Percentiles rank a stretch among this genome's conserved stretches.
Evolutionary conservation across 257 asterid species (phyloP).

Genomic region (Plantago ovata): DNA sequence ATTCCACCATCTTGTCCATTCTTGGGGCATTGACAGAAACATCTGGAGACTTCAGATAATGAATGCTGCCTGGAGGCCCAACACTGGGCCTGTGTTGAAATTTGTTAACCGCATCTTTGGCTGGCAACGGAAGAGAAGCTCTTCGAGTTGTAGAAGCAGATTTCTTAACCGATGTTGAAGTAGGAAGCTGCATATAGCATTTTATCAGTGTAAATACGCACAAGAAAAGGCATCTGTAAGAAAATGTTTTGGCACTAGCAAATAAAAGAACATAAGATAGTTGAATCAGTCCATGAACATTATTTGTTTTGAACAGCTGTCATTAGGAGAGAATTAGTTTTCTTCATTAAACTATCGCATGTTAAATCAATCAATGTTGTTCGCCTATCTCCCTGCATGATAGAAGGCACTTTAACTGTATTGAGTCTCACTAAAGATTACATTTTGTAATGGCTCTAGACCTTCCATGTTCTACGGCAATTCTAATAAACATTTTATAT

Average conservation of each 20-base stretch:
- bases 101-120: constrained; percentile 35
- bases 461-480: too few relatives aligned
- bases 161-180: constrained; percentile 50
- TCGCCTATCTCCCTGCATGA: too few relatives aligned
- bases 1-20: constrained; percentile 74
- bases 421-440: too few relatives aligned
- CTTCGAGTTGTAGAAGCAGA: constrained; percentile 54
- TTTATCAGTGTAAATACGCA: constrained; percentile 15
- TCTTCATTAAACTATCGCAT: too few relatives aligned
- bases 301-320: too few relatives aligned
- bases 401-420: too few relatives aligned
- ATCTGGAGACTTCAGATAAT: constrained; percentile 53
- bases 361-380: too few relatives aligned
- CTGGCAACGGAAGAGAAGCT: constrained; percentile 65
- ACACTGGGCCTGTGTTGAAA: constrained; percentile 37
- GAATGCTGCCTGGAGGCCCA: constrained; percentile 31
- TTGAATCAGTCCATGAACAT: too few relatives aligned
- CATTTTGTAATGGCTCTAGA: too few relatives aligned
- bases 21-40: constrained; percentile 83
- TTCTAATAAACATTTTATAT: too few relatives aligned
- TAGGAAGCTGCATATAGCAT: constrained; percentile 41
- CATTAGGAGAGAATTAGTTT: too few relatives aligned
- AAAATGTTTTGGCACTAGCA: background rate
- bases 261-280: background rate
- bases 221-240: constrained; percentile 13